Evolutionary conservation across 805 yeast genomes (phyloP), one percentile per base, ranked within the genome.

Genomic region (Barnettozyma wickerhamii): DNA sequence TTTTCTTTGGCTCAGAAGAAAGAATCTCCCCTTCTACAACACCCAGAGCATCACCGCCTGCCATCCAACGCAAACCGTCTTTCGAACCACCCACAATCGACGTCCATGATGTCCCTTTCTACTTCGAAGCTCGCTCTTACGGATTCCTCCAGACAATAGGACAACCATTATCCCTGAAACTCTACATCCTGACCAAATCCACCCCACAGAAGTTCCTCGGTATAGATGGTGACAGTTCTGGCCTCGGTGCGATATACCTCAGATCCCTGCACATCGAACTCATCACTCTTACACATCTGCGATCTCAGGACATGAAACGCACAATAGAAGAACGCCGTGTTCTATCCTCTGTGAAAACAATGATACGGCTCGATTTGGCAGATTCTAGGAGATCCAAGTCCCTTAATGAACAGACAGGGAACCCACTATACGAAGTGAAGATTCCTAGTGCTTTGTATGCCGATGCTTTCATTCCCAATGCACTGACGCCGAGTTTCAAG

Each of bases 381-480:
- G 9, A 36, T 12, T 33, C 43, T 0, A 28, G 19, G 15, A 40
- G 33, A 24, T 38, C 43, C 3, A 37, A 44, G 29, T 40, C 47
- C 6, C 18, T 46, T 10, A 37, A 46, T 23, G 41, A 40, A 14
- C 14, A 15, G 7, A 4, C 53, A 66, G 43, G 79, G 75, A 1
- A 59, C 60, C 15, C 51, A 75, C 0, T 73, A 65, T 49, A 53
- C 77, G 44, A 72, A 68, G 9, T 43, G 6, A 39, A 43, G 19
- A 38, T 46, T 7, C 49, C 49, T 15, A 6, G 15, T 4, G 30
- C 30, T 7, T 21, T 66, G 41, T 71, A 63, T 44, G 49, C 60
- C 19, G 66, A 64, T 42, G 69, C 74, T 18, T 53, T 63, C 2
- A 48, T 79, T 9, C 84, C 86, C 0, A 68, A 74, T 19, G n/a